Evolutionary conservation across 345 rosid species (phyloP), one percentile per base, ranked within the genome.

Genomic region (Excoecaria agallocha): DNA sequence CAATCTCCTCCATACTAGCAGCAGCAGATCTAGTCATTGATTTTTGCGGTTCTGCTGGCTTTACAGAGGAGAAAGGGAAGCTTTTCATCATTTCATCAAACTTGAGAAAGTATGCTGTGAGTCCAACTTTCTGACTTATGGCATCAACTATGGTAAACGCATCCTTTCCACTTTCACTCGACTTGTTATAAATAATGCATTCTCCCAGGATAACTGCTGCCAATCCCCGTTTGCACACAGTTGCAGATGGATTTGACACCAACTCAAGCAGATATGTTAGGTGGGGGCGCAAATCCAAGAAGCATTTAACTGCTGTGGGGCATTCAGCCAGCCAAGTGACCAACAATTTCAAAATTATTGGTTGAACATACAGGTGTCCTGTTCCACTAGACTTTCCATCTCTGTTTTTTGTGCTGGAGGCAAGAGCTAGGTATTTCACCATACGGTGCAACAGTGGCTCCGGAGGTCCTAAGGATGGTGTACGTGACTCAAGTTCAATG

Each of bases 11-110:
- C 93, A 89, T 90, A 70, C 87, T 90, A 68, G 97, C 90, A 22
- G 98, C 86, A 64, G 86, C 83, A 65, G 99, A 93, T 84, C 99
- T 89, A 61, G 89, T 82, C 84, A 90, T 70, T 24, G 90, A 92
- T 75, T 83, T 88, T 66, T 77, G 83, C 69, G 83, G 81, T 80
- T 84, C 84, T 55, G 68, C 75, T 54, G 91, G 84, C 83, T 78
- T 83, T 70, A 39, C 77, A 62, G 94, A 84, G 37, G 94, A 79
- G 79, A 96, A 96, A 79, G 86, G 77, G 82, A 77, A 82, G 84
- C 89, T 93, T 74, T 83, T 89, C 84, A 86, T 88, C 99, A 93
- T 90, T 82, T 93, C 97, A 41, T 96, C 98, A 30, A 93, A 90
- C 79, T 88, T 93, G 58, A 89, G 78, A 67, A 96, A 88, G 83